Conservation (phyloP, 441 rosid genomes). For the Gossypium schwendimanii region DNA sequence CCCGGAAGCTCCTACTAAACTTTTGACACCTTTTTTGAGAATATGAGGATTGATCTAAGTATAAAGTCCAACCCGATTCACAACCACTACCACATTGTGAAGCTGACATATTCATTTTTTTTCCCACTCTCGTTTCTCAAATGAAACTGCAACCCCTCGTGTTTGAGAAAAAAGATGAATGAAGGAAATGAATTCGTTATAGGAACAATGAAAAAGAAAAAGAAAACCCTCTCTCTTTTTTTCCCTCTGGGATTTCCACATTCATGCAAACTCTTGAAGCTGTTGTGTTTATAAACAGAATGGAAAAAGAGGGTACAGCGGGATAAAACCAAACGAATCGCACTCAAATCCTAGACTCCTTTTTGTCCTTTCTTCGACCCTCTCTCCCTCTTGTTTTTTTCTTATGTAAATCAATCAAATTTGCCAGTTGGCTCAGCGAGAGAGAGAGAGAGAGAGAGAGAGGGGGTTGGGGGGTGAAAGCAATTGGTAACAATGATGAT, state of each 20-base stretch:
- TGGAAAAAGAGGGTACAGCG: neutral
- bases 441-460: conserved; percentile 4
- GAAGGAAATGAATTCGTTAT: conserved; percentile 1
- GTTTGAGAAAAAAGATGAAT: neutral
- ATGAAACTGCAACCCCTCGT: conserved; percentile 6
- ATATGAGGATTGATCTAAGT: conserved; percentile 56
- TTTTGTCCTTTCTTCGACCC: conserved; percentile 31
- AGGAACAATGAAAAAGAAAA: neutral
- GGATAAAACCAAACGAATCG: conserved; percentile 28
- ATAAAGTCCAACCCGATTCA: conserved; percentile 83
- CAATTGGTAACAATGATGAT: conserved; percentile 18
- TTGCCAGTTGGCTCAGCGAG: conserved; percentile 44
- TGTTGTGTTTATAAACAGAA: conserved; percentile 18
- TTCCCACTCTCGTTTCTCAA: conserved; percentile 4
- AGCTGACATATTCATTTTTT: conserved; percentile 42
- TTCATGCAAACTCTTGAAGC: conserved; percentile 3
- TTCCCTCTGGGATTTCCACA: neutral
- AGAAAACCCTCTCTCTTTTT: neutral
- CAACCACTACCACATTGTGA: conserved; percentile 57
- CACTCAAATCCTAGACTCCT: conserved; percentile 35
- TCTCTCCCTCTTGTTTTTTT: conserved; percentile 23
- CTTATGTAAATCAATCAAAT: conserved; percentile 32
- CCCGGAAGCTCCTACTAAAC: conserved; percentile 15
- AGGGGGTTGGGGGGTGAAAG: neutral
- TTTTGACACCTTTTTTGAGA: conserved; percentile 24